A percentile compares a stretch with the other conserved stretches of the same genome.
These are phyloP conservation scores for Naganishia sp. DNA, from an alignment of 1,284 basidiomycete genomes.

Conservation along the genomic window DNA sequence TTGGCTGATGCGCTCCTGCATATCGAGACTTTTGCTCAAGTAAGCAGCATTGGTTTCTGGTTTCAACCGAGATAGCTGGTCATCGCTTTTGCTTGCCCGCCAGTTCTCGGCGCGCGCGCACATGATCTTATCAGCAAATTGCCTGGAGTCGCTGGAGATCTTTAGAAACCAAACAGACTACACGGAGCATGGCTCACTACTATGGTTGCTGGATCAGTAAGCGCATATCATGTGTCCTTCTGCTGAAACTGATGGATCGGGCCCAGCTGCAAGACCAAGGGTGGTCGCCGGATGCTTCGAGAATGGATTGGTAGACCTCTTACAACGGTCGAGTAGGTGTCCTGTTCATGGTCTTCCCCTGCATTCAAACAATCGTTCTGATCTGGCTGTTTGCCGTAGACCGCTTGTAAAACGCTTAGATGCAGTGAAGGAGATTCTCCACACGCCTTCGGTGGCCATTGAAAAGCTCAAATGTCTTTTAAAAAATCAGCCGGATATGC, in stretches of 20 bases:
- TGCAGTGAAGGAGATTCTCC: conserved; percentile 78
- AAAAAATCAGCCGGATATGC: conserved; percentile 79
- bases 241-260: conserved; percentile 13
- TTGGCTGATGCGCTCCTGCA: conserved; percentile 74
- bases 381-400: conserved; percentile 52
- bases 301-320: conserved; percentile 87
- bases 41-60: conserved; percentile 17
- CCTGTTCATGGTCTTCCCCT: background rate
- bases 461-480: conserved; percentile 69
- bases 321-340: conserved; percentile 66
- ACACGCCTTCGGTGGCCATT: conserved; percentile 60
- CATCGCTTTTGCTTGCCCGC: conserved; percentile 26
- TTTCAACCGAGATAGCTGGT: background rate
- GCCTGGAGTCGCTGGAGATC: conserved; percentile 86
- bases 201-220: conserved; percentile 77
- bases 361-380: background rate
- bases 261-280: conserved; percentile 70
- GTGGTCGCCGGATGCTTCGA: conserved; percentile 79
- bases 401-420: conserved; percentile 73
- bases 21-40: conserved; percentile 70
- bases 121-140: conserved; percentile 88
- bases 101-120: conserved; percentile 73
- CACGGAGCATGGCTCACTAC: conserved; percentile 70
- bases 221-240: conserved; percentile 31
- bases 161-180: conserved; percentile 84